A percentile compares a stretch with the other conserved stretches of the same genome.
Conservation (phyloP, 495 filamentous ascomycete genomes). For the Sordaria brevicollis region DNA sequence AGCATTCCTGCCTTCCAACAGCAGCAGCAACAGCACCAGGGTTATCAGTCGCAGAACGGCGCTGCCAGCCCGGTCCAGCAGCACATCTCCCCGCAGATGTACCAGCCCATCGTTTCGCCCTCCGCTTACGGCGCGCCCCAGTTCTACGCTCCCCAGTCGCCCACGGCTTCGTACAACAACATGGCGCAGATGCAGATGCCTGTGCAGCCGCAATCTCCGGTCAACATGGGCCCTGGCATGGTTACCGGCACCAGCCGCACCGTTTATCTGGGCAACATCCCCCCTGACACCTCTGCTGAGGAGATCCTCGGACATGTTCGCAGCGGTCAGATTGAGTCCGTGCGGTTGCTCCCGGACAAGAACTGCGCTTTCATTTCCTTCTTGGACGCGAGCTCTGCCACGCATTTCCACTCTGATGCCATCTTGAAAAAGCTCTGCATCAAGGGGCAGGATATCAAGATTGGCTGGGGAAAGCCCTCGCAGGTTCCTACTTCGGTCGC, state of each 20-base stretch:
- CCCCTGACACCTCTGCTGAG: constrained; percentile 93
- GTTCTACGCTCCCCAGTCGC: constrained; percentile 76
- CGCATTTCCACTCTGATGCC: constrained; percentile 97
- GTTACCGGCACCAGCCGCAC: constrained; percentile 89
- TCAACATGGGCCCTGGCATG: constrained; percentile 64
- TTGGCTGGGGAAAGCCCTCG: constrained; percentile 97
- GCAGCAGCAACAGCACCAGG: constrained; percentile 45
- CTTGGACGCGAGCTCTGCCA: constrained; percentile 90
- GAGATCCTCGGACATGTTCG: constrained; percentile 95
- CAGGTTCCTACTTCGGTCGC: constrained; percentile 97
- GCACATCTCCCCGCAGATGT: constrained; percentile 58
- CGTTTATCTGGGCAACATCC: constrained; percentile 96
- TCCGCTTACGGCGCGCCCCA: constrained; percentile 63
- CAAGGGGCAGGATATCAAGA: constrained; percentile 97
- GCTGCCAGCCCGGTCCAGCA: constrained; percentile 41
- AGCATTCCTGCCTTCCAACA: constrained; percentile 70
- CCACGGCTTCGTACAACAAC: constrained; percentile 60
- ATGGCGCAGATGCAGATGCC: constrained; percentile 43
- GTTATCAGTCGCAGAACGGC: constrained; percentile 47
- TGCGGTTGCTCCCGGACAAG: constrained; percentile 92
- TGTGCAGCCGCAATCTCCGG: constrained; percentile 50
- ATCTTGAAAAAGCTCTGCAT: constrained; percentile 98
- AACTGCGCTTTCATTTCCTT: constrained; percentile 99
- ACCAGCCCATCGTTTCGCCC: constrained; percentile 68
- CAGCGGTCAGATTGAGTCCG: constrained; percentile 97